These are phyloP conservation scores for Leccinum pachyderme DNA, from an alignment of 1,284 basidiomycete species.

Conservation along the genomic window DNA sequence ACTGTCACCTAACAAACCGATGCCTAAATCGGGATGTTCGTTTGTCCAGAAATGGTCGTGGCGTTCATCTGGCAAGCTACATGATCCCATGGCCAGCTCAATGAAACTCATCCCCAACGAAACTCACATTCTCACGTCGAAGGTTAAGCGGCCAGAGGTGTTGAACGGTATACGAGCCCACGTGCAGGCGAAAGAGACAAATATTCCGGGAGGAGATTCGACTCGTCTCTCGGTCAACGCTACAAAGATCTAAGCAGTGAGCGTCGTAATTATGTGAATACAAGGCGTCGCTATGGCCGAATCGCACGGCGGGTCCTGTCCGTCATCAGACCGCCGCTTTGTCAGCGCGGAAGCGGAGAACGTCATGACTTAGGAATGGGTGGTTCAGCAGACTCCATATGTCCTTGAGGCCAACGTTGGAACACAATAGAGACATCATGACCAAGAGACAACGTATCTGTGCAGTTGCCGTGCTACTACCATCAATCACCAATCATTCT, in stretches of 20 bases:
- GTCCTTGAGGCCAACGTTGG: conserved; percentile 9
- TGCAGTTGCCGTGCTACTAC: background rate
- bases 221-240: background rate
- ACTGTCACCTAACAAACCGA: conserved; percentile 24
- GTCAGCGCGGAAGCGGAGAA: background rate
- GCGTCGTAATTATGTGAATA: conserved; percentile 11
- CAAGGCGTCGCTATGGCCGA: conserved; percentile 13
- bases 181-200: background rate
- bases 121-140: conserved; percentile 5
- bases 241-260: conserved; percentile 2
- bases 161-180: background rate
- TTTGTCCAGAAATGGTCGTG: conserved; percentile 23
- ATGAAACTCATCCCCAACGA: background rate
- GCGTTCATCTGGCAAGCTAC: background rate
- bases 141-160: conserved; percentile 10
- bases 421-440: background rate
- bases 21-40: conserved; percentile 20
- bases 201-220: background rate
- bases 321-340: background rate
- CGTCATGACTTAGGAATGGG: conserved; percentile 5
- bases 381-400: background rate
- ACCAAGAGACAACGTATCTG: conserved; percentile 2
- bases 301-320: background rate
- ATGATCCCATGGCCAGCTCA: conserved; percentile 12
- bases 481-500: background rate